Base-by-base conservation (phyloP, 1,284 basidiomycete species). In the Phellinidium pouzarii region DNA sequence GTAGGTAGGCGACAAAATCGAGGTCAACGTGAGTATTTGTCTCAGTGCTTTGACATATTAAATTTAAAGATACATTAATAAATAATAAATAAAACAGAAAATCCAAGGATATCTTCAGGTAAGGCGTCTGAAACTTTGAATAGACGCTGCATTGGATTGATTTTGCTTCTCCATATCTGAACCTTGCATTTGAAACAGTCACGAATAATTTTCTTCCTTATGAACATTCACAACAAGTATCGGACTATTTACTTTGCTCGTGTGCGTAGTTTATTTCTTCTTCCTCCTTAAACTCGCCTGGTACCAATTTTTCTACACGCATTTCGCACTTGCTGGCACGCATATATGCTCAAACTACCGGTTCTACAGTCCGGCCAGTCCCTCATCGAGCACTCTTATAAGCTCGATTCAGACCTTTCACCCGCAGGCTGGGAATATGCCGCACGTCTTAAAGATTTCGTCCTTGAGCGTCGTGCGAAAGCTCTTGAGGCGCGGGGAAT, bases 301-400 rank as follows among this genome's bases (percentile, higher is more conserved):
- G n/a, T 17, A 22, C 23, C 19, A 11, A 44, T 3, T 3, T 17
- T 44, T 29, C 9, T 22, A 12, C 27, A 20, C 20, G 20, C 11
- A 22, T 29, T 20, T 20, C 37, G 19, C 2, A 40, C n/a, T 2
- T 17, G 36, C 26, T 12, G 6, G 17, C n/a, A 27, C 27, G n/a
- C 2, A 17, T 19, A 9, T 17, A 14, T 20, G 46, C 14, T 54
- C 6, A 38, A 38, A 25, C 8, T 26, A 7, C 9, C 22, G 7
- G 7, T 49, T 19, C 20, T 26, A 55, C 52, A 87, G 90, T 94
- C 92, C 4, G 93, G 93, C 9, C 92, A 93, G 75, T 96, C 91
- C 4, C 78, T 97, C 53, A 94, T 98, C 59, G 96, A 99, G 66
- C 96, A 99, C 66, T 96, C 94, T 3, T 99, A 95, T 76, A 97